These are phyloP conservation scores for Botrytis paeoniae DNA, from an alignment of 2,329 filamentous ascomycete genomes.

Conservation along the genomic window DNA sequence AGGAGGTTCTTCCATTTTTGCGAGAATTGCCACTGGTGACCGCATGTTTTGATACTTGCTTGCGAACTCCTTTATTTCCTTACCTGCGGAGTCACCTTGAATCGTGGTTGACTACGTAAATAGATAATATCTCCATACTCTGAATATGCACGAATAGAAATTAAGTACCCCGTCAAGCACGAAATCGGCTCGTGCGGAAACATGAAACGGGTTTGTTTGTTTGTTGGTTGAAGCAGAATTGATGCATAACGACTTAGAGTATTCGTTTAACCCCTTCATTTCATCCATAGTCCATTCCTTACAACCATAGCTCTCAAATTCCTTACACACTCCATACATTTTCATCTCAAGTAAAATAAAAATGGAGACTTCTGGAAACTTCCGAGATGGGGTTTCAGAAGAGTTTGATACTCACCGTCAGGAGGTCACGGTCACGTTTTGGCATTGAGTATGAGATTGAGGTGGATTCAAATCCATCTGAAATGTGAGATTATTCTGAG, in stretches of 20 bases:
- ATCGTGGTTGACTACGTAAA: neutral
- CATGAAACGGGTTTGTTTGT: constrained; percentile 4
- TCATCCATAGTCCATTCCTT: neutral
- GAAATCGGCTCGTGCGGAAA: neutral
- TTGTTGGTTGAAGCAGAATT: neutral
- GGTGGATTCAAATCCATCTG: neutral
- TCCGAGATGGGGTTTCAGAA: constrained; percentile 6
- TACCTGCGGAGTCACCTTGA: neutral
- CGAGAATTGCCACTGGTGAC: constrained; percentile 3
- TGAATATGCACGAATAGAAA: neutral
- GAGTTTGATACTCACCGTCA: constrained; percentile 8
- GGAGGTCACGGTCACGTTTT: constrained; percentile 5
- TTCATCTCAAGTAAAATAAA: neutral
- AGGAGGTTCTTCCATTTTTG: neutral
- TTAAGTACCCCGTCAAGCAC: neutral
- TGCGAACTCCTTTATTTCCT: neutral
- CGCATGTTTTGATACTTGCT: neutral
- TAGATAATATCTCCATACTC: neutral
- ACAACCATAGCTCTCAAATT: neutral
- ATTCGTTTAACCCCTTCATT: constrained; percentile 14
- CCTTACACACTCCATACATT: neutral
- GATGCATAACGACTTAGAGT: neutral
- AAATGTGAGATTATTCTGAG: neutral
- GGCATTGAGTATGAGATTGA: neutral
- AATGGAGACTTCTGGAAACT: neutral